Conservation (phyloP, 1,284 basidiomycete species). For the Exobasidium rhododendri region DNA sequence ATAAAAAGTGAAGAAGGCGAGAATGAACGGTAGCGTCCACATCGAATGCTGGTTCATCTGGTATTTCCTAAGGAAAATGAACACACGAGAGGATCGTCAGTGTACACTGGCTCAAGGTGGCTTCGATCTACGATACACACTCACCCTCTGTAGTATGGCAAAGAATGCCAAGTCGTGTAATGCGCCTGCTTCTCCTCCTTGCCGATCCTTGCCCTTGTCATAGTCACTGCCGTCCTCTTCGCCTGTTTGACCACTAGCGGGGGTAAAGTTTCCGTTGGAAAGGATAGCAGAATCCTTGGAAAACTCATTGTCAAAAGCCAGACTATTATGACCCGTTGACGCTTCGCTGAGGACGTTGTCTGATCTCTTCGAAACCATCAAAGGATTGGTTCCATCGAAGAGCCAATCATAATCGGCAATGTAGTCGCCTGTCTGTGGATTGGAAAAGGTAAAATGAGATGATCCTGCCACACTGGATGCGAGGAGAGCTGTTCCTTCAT, state of each 20-base stretch:
- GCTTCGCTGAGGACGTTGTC: not conserved
- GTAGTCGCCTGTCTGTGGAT: constrained; percentile 24
- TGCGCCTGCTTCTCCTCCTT: constrained; percentile 20
- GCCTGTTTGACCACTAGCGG: not conserved
- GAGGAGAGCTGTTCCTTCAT: not conserved
- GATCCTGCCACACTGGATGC: not conserved
- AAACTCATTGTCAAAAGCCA: not conserved
- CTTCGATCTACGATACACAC: too few species aligned
- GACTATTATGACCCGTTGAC: not conserved
- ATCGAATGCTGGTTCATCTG: constrained; percentile 28
- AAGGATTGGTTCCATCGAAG: constrained; percentile 37
- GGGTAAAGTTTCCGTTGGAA: not conserved
- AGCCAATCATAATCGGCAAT: constrained; percentile 40
- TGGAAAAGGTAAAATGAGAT: constrained; percentile 28
- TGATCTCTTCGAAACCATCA: constrained; percentile 4
- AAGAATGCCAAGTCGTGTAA: constrained; percentile 41
- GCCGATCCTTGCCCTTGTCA: not conserved
- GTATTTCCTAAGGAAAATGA: constrained; percentile 26
- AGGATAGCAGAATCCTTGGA: not conserved
- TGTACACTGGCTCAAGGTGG: too few species aligned
- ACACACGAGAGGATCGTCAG: too few species aligned
- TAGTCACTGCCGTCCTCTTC: not conserved
- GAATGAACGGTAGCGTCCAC: constrained; percentile 30
- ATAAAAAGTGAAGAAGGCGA: constrained; percentile 36
- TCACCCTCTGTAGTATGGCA: constrained; percentile 29